Evolutionary conservation across 169 alveolate species (phyloP).

Genomic region (Blepharisma undulans): DNA sequence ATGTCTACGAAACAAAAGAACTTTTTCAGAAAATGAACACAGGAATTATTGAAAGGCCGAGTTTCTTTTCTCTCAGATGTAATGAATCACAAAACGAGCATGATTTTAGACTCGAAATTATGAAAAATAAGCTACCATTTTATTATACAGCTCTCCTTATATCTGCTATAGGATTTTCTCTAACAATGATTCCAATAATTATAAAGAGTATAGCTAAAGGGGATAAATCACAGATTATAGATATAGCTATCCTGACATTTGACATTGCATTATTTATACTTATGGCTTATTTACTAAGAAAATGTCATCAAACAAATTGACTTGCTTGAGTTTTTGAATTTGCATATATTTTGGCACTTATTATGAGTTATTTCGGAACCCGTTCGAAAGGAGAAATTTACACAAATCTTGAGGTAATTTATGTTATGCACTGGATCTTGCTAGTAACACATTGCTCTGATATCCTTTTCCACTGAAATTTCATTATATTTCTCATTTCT

Average conservation of each 20-base stretch:
- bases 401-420: not conserved
- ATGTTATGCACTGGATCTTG: not conserved
- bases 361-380: not conserved
- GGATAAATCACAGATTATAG: not conserved
- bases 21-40: not conserved
- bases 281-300: not conserved
- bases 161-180: not conserved
- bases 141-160: not conserved
- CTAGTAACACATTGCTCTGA: not conserved
- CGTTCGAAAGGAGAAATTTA: not conserved
- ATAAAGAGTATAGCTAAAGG: not conserved
- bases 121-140: not conserved
- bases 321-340: not conserved
- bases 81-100: not conserved
- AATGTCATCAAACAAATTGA: not conserved
- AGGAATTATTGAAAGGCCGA: not conserved
- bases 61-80: not conserved
- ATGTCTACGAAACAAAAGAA: not conserved
- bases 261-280: not conserved
- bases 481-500: not conserved
- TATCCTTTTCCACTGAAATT: not conserved
- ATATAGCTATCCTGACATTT: not conserved
- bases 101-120: constrained; percentile 17
- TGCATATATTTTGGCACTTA: not conserved
- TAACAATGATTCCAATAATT: not conserved